Percentiles rank a stretch among this genome's conserved stretches.
phyloP scores from a whole-genome alignment of 306 rosid genomes.

The Cucurbita moschata region DNA sequence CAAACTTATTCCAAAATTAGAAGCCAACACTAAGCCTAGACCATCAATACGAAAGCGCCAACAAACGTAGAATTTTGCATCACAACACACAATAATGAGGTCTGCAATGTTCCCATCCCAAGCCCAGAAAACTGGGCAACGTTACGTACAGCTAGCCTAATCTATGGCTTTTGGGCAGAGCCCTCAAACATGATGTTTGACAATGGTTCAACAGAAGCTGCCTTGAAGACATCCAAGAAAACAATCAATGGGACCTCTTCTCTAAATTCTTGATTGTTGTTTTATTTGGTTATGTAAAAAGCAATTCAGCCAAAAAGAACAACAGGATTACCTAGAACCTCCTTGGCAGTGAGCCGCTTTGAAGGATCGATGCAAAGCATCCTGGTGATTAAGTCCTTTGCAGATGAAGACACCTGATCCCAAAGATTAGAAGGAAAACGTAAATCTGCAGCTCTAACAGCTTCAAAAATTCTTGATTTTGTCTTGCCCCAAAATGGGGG shows the following conservation, averaged over 20 bases:
- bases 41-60: not conserved
- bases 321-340: conserved; percentile 39
- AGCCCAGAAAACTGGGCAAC: not conserved
- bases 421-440: conserved; percentile 49
- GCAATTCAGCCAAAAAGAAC: not conserved
- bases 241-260: not conserved
- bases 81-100: not conserved
- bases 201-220: not conserved
- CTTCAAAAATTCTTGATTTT: conserved; percentile 46
- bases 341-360: conserved; percentile 45
- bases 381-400: conserved; percentile 39
- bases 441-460: conserved; percentile 48
- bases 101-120: not conserved
- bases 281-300: not conserved
- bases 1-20: not conserved
- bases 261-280: not conserved
- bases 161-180: not conserved
- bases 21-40: not conserved
- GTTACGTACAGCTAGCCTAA: not conserved
- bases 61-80: not conserved
- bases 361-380: conserved; percentile 51
- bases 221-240: not conserved
- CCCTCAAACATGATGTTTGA: not conserved
- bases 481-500: conserved; percentile 79
- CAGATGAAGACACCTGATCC: conserved; percentile 41